Evolutionary conservation across 306 rosid species (phyloP).

Genomic region (Prosopis cineraria): DNA sequence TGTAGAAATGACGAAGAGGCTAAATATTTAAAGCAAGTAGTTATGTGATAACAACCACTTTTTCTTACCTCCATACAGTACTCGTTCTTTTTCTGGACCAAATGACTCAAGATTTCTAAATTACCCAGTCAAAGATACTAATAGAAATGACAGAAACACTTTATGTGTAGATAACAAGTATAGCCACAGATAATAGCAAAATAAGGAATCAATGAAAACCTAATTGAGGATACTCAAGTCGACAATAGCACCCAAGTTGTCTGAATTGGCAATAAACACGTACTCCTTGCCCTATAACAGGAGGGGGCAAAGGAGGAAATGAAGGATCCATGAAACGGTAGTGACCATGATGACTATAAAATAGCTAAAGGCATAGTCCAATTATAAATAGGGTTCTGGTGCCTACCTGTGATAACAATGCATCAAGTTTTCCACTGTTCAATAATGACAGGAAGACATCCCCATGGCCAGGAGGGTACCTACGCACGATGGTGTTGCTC

Average conservation of each 20-base stretch:
- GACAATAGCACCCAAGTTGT: slow-evolving; percentile 92
- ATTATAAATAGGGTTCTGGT: slow-evolving; percentile 26
- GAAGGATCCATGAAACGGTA: slow-evolving; percentile 16
- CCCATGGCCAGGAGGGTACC: slow-evolving; percentile 99
- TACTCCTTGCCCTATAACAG: slow-evolving; percentile 89
- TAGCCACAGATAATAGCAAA: slow-evolving; percentile 17
- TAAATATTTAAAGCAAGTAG: slow-evolving; percentile 11
- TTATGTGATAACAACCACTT: slow-evolving; percentile 2
- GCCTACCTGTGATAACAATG: slow-evolving; percentile 74
- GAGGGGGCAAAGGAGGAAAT: slow-evolving; percentile 17
- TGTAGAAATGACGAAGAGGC: slow-evolving; percentile 25
- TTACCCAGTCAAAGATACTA: slow-evolving; percentile 62
- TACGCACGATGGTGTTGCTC: slow-evolving; percentile 38
- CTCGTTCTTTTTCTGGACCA: slow-evolving; percentile 83
- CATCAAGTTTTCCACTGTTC: slow-evolving; percentile 94
- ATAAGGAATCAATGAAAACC: slow-evolving; percentile 12
- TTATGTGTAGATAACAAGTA: slow-evolving; percentile 22
- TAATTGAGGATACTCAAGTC: slow-evolving; percentile 92
- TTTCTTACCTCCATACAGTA: slow-evolving; percentile 89
- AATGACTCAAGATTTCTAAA: slow-evolving; percentile 72
- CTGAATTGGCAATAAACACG: slow-evolving; percentile 87
- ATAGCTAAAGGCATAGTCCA: slow-evolving; percentile 19
- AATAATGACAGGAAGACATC: slow-evolving; percentile 86
- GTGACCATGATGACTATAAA: background rate
- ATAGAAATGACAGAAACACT: slow-evolving; percentile 27